phyloP scores from a whole-genome alignment of 2,329 filamentous ascomycete species.

The Xylaria arbuscula region DNA sequence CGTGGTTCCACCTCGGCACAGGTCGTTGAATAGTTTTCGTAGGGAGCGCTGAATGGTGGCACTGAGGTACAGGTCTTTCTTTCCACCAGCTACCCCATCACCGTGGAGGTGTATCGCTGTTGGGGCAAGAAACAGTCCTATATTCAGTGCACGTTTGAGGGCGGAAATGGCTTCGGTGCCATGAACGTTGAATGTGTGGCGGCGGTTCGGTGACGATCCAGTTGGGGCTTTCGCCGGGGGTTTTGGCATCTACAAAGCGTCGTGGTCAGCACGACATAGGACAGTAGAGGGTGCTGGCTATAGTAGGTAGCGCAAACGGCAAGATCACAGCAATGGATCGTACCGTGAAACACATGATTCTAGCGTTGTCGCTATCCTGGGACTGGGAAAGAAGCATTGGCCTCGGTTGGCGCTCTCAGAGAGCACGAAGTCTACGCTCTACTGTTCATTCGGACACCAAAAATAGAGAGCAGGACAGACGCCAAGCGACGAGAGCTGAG shows the following conservation, averaged over 20 bases:
- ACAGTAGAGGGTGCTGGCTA: neutral
- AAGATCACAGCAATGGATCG: neutral
- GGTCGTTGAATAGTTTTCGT: constrained; percentile 58
- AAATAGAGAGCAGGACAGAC: constrained; percentile 13
- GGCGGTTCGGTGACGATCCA: constrained; percentile 42
- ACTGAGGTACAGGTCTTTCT: constrained; percentile 56
- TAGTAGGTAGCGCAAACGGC: neutral
- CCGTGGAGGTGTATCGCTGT: constrained; percentile 47
- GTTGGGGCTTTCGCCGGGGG: constrained; percentile 36
- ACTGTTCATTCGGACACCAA: constrained; percentile 25
- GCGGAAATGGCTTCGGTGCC: constrained; percentile 48
- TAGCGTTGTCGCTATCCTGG: constrained; percentile 6
- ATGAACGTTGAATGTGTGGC: constrained; percentile 46
- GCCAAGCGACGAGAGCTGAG: constrained; percentile 25
- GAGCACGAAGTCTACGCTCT: constrained; percentile 28
- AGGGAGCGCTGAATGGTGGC: constrained; percentile 62
- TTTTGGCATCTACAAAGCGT: constrained; percentile 41
- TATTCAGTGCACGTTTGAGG: constrained; percentile 49
- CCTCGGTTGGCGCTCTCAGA: constrained; percentile 24
- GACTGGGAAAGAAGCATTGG: constrained; percentile 5
- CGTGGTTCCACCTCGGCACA: constrained; percentile 53
- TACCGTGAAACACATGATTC: constrained; percentile 44
- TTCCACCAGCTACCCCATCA: constrained; percentile 37
- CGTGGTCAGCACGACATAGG: constrained; percentile 6
- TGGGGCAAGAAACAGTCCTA: constrained; percentile 48